Evolutionary conservation across 768 basidiomycete genomes (phyloP).

Genomic region (Mycena metata): DNA sequence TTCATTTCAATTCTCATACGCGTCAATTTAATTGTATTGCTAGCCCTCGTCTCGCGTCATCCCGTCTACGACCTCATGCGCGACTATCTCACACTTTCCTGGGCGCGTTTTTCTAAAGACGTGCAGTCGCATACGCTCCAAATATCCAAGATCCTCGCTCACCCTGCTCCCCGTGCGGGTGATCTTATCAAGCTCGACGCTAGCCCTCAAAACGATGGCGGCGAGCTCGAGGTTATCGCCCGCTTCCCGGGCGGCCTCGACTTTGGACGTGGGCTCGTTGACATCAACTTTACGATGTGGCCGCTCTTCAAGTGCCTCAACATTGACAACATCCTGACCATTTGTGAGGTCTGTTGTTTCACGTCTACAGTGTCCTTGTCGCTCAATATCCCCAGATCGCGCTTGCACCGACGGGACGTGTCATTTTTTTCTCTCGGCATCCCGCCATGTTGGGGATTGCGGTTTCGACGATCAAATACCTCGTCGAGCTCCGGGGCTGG

Average conservation of each 20-base stretch:
- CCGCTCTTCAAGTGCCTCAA: conserved; percentile 94
- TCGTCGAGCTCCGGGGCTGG: conserved; percentile 95
- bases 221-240: conserved; percentile 84
- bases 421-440: conserved; percentile 90
- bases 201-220: conserved; percentile 70
- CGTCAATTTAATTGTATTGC: conserved; percentile 31
- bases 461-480: conserved; percentile 90
- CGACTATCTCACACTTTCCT: conserved; percentile 95
- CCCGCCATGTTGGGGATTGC: conserved; percentile 94
- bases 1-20: conserved; percentile 33
- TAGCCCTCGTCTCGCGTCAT: conserved; percentile 90
- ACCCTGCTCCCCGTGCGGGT: conserved; percentile 89
- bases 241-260: conserved; percentile 95
- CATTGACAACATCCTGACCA: conserved; percentile 92
- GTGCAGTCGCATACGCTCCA: conserved; percentile 93
- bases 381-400: conserved; percentile 68
- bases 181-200: conserved; percentile 90
- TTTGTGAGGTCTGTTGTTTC: conserved; percentile 80
- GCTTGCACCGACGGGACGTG: conserved; percentile 86
- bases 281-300: conserved; percentile 98
- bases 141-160: conserved; percentile 88
- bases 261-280: conserved; percentile 90
- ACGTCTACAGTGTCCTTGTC: not conserved
- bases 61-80: conserved; percentile 96
- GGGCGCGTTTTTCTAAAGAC: conserved; percentile 95